Evolutionary conservation across 306 rosid genomes (phyloP).

Genomic region (Prunus mira): DNA sequence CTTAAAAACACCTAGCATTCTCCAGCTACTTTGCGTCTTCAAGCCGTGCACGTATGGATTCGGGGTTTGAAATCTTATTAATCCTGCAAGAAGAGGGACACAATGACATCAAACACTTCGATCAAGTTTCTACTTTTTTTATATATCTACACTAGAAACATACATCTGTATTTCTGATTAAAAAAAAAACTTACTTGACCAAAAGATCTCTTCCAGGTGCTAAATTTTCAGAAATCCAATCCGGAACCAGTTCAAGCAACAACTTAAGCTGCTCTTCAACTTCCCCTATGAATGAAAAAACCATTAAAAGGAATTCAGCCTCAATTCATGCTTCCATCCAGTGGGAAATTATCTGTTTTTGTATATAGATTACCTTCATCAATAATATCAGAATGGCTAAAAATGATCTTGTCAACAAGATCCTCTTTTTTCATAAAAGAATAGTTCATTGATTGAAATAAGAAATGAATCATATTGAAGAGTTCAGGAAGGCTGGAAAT

Average conservation of each 20-base stretch:
- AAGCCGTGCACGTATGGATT: conserved; percentile 47
- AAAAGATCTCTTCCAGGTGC: conserved; percentile 58
- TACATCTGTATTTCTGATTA: not conserved
- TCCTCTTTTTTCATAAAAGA: conserved; percentile 61
- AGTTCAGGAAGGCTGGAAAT: conserved; percentile 71
- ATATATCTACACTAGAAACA: not conserved
- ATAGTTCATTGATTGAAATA: conserved; percentile 51
- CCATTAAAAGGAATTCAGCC: conserved; percentile 22
- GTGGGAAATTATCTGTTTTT: not conserved
- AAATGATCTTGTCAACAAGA: conserved; percentile 66
- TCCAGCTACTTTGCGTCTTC: conserved; percentile 52
- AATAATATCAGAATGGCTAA: conserved; percentile 42
- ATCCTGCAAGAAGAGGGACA: conserved; percentile 40
- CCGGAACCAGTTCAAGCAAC: conserved; percentile 68
- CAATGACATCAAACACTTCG: not conserved
- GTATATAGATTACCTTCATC: conserved; percentile 57
- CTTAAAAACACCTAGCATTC: not conserved
- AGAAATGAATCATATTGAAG: conserved; percentile 64
- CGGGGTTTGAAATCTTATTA: conserved; percentile 39
- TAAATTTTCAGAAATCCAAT: conserved; percentile 75
- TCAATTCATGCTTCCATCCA: not conserved
- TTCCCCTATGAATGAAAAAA: conserved; percentile 47
- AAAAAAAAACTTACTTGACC: conserved; percentile 45
- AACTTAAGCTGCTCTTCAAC: conserved; percentile 66
- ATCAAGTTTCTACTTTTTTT: not conserved